phyloP scores from a whole-genome alignment of 1,284 basidiomycete species.

The Austroboletus olivaceoglutinosus region DNA sequence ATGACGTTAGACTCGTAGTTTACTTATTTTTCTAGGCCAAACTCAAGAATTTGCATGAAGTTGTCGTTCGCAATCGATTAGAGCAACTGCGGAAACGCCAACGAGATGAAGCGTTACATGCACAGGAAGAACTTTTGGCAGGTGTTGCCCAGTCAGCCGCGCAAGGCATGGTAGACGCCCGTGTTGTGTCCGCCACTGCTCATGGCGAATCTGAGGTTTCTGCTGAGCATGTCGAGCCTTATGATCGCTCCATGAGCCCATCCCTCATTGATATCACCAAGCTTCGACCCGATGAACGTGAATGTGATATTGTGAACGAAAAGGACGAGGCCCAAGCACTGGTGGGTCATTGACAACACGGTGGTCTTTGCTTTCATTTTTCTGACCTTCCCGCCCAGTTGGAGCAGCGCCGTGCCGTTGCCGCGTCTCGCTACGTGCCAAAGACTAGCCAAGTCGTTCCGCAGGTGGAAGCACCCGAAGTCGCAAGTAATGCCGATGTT shows the following conservation, averaged over 20 bases:
- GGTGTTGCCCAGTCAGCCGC: conserved; percentile 63
- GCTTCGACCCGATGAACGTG: conserved; percentile 72
- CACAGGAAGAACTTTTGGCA: conserved; percentile 88
- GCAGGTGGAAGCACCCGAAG: conserved; percentile 47
- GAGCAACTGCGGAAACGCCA: conserved; percentile 95
- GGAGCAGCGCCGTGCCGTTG: conserved; percentile 72
- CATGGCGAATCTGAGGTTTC: conserved; percentile 43
- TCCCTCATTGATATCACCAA: conserved; percentile 65
- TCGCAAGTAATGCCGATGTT: conserved; percentile 69
- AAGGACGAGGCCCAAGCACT: conserved; percentile 64
- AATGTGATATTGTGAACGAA: conserved; percentile 73
- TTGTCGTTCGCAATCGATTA: conserved; percentile 92
- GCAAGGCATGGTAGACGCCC: conserved; percentile 38
- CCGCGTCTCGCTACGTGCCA: conserved; percentile 81
- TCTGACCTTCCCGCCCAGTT: conserved; percentile 47
- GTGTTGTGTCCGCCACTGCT: conserved; percentile 32
- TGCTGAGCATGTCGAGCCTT: conserved; percentile 68
- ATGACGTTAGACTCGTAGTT: conserved; percentile 3
- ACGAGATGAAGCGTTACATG: conserved; percentile 89
- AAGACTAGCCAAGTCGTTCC: conserved; percentile 57
- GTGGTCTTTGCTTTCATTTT: conserved; percentile 1
- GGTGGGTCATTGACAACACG: conserved; percentile 45
- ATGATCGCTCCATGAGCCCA: conserved; percentile 84
- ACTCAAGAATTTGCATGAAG: conserved; percentile 89
- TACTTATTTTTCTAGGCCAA: conserved; percentile 63